Base-by-base conservation (phyloP, 805 yeast species). In the Monosporozyma aerobia region DNA sequence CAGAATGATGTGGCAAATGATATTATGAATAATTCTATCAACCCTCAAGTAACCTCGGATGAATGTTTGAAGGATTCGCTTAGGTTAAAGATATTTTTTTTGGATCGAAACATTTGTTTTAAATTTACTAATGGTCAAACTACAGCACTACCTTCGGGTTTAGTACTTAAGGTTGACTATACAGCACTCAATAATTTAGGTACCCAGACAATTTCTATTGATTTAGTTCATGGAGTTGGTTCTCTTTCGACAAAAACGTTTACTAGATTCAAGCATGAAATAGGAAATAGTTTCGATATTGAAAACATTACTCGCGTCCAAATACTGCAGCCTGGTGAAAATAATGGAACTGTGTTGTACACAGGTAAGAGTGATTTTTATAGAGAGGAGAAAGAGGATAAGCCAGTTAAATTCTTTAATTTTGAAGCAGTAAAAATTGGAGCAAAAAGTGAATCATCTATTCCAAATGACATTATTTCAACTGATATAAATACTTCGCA, bases 81-180 rank as follows among this genome's bases (percentile, higher is more conserved):
- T 7, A 35, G 13, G 16, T 30, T 51, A 30, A 43, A 47, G 29
- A 25, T 51, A 6, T 51, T 23, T 37, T n/a, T 14, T 19, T 30
- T 23, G 44, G 53, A 51, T 40, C 47, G 47, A 13, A 51, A 51
- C 19, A 13, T 51, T 11, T 51, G 50, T 40, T 51, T 51, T 40
- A 43, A 47, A 43, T 47, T 51, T 23, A 41, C 27, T 11, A 51
- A 51, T 43, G 45, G 41, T 10, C 44, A 45, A 13, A 19, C 14
- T 7, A 22, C 23, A 14, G 9, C 43, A 11, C 14, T 51, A 40
- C 48, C 49, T 3, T 11, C 27, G 5, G 48, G 40, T 8, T 25
- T 51, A 32, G 16, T 33, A 2, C 30, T 51, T 14, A 32, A 30
- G 5, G 3, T 51, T 10, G 25, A 23, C 14, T 37, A 47, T 35